Base-by-base conservation (phyloP, 805 yeast genomes). In the Starmera pachycereana region DNA sequence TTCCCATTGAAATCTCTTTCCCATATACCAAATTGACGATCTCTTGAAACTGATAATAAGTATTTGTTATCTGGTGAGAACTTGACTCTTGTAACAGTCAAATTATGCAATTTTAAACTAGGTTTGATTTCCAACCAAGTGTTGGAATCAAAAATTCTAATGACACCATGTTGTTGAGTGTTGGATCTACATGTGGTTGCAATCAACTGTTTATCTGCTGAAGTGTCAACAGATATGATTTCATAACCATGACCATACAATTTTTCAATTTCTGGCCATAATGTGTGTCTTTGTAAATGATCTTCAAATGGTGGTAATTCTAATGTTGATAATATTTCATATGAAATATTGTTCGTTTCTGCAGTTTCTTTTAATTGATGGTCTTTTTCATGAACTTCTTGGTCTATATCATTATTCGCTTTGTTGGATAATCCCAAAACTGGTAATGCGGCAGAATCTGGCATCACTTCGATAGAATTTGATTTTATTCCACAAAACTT, bases 181-280 rank as follows among this genome's bases (percentile, higher is more conserved):
- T 90, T 90, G 4, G 97, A 88, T 44, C 81, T 74, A 65, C 97
- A 90, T n/a, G 97, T 84, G 8, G 95, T 78, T 3, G 96, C 96
- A 35, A 92, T 69, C 22, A 81, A 57, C 31, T 62, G 56, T 12
- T 76, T 72, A 50, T 73, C 78, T 5, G 80, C 76, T 8, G 87
- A 75, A 2, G 78, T 72, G 39, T 84, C 95, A 32, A 88, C 70
- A 35, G 90, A 72, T 0, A 87, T 76, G 32, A 89, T 77, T 57
- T 94, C 99, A 60, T 87, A 94, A 8, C 99, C 99, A 58, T 92
- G 99, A 0, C 99, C 99, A 54, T 92, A 92, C 35, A 92, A 61
- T 57, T 92, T 92, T 52, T 92, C 98, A 41, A 81, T 65, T 56
- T 92, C 99, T 0, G 98, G 98, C 81, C 94, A 92, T 39, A 92